Evolutionary conservation across 108 stramenopile genomes (phyloP), one percentile per base, ranked within the genome.

Genomic region (Chaetoceros muelleri): DNA sequence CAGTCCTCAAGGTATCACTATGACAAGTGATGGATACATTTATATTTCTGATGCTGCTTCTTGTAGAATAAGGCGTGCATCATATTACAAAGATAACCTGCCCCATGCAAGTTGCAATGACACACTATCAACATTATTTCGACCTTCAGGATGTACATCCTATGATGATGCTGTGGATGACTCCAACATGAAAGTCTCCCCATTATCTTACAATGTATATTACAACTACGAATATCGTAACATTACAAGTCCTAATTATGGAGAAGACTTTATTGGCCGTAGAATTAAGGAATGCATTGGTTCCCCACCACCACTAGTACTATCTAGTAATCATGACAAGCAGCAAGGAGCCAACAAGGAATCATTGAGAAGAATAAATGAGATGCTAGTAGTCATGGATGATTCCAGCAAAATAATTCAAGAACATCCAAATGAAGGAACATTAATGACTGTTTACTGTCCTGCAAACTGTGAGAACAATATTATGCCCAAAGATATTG

Each of bases 381-480:
- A n/a, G n/a, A n/a, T n/a, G n/a, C n/a, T n/a, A n/a, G 5, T 78
- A 1, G 88, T 73, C 16, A 64, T 90, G 20, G 86, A 84, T 47
- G 80, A 80, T 44, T 48, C 62, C 49, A 28, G 45, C 28, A 59
- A 54, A 16, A 53, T 24, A 7, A 24, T 73, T 1, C 56, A 71
- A 28, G 91, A 90, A 65, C 84, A 90, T 69, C 79, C 80, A n/a
- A 82, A 72, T 29, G 78, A 87, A 31, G 87, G 84, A 2, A 79
- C 83, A 23, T 67, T 69, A 30, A 55, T 91, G 20, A 67, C 81
- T 20, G 58, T 94, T 7, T 20, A 22, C 20, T 90, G 90, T 56
- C 66, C 76, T 0, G 23, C 51, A 2, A 24, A 24, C 0, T 89
- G 87, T 47, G 48, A 49, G 19, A 30, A 48, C 29, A 45, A 52